Base-by-base conservation (phyloP, 2,329 filamentous ascomycete species). In the Phyllosticta capitalensis region DNA sequence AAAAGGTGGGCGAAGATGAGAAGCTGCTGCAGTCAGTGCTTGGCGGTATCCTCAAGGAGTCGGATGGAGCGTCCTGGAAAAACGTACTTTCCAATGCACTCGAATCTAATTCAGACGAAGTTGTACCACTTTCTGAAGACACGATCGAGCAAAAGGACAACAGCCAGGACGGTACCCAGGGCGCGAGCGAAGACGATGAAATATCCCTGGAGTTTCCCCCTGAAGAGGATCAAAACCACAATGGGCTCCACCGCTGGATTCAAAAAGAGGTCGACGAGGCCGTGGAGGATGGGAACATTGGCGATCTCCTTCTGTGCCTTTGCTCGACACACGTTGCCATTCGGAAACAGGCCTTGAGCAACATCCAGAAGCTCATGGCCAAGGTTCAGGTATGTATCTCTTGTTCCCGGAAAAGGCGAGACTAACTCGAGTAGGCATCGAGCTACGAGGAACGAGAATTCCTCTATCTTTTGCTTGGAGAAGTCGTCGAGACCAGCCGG, bases 231-330 rank as follows among this genome's bases (percentile, higher is more conserved):
- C 66, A 75, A 48, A 75, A 75, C 53, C 77, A 79, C 54, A 68
- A 71, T 2, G 76, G 76, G 19, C 72, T 86, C 14, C 75, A 77
- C 61, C 76, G 76, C 67, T 96, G 90, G 90, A 79, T 82, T 50
- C 81, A 83, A 63, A 92, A 95, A 68, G 86, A 89, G 30, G 77
- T 89, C 0, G 88, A 92, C 51, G 85, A 92, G 67, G 82, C 90
- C 0, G 78, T 95, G 9, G 89, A 94, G 66, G 88, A 94, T 63
- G 88, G 87, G 6, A 82, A 89, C 66, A 79, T 89, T 21, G 79
- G 81, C 14, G 81, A 84, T 2, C 76, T 97, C 28, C 79, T 95
- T 53, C 78, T 87, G 33, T 87, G 92, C 65, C 79, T 96, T 10
- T 87, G 84, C 58, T 95, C 91, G 0, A 75, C 84, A 53, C 84